Base-by-base conservation (phyloP, 768 basidiomycete species). In the Galerina marginata region DNA sequence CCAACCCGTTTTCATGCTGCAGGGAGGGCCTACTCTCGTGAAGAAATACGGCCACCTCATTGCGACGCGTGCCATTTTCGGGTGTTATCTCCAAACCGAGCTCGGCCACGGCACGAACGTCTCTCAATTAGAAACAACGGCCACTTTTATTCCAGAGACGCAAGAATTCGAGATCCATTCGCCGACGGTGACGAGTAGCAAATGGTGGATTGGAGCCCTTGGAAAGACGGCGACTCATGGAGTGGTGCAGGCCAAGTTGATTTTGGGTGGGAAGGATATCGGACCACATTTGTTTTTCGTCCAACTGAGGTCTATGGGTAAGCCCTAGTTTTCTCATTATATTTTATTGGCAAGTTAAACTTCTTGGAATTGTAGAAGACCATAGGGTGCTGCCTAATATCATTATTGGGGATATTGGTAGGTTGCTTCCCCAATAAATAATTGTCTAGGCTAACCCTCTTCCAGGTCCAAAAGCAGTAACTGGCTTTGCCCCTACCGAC, bases 201-300 rank as follows among this genome's bases (percentile, higher is more conserved):
- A 93, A 69, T 93, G 91, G 90, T 93, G 91, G 92, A 83, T 90
- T 55, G 91, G 91, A 7, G 87, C 79, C 5, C 75, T 90, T 12
- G 91, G 86, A 0, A 87, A 86, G 74, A 88, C 86, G 0, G 84
- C 91, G 0, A 91, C 90, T 0, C 90, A 92, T 68, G 89, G 89
- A 4, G 82, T 90, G 12, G 83, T 92, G 0, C 90, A 92, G 70
- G 91, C 92, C 3, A 87, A 88, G 69, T 76, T 93, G 9, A 84
- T 90, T 39, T 75, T 92, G 0, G 79, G 73, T 1, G 86, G 83
- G 15, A 78, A 81, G 67, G 83, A 87, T 64, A 71, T 84, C 53
- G 91, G 91, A 0, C 90, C 90, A 2, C 90, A 92, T 72, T 74
- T 92, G 44, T 93, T 93, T 74, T 81, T 92, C 57, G 76, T 92